phyloP scores from a whole-genome alignment of 345 rosid species.

The Rhizophora mangle region DNA sequence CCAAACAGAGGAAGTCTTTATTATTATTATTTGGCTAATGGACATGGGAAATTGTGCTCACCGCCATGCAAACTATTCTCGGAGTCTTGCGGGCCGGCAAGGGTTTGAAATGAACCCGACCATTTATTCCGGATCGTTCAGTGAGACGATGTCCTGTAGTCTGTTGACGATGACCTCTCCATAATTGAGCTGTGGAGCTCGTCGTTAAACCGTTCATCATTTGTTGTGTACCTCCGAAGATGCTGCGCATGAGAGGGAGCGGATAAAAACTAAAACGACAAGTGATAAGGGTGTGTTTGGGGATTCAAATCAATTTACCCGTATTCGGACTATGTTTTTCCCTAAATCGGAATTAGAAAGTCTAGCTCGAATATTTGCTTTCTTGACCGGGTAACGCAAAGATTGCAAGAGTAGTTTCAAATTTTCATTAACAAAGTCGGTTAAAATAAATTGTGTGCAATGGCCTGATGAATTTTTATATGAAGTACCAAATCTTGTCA shows the following conservation, averaged over 20 bases:
- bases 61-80: slow-evolving; percentile 86
- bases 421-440: too few species aligned
- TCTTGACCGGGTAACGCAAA: too few species aligned
- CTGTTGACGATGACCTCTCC: slow-evolving; percentile 19
- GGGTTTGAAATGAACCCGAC: slow-evolving; percentile 22
- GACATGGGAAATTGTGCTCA: slow-evolving; percentile 28
- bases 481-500: too few species aligned
- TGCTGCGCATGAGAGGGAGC: not conserved
- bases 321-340: not conserved
- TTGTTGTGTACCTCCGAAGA: not conserved
- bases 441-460: too few species aligned
- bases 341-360: not conserved
- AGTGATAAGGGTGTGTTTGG: not conserved
- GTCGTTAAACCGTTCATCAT: slow-evolving; percentile 43
- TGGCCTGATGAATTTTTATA: too few species aligned
- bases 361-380: too few species aligned
- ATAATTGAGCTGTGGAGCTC: slow-evolving; percentile 45
- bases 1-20: not conserved
- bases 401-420: too few species aligned
- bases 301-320: not conserved
- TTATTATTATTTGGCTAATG: too few species aligned
- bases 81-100: slow-evolving; percentile 31
- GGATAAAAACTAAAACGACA: not conserved
- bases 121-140: slow-evolving; percentile 19
- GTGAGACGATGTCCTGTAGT: slow-evolving; percentile 21